Evolutionary conservation across 768 basidiomycete species (phyloP), one percentile per base, ranked within the genome.

Genomic region (Collybiopsis confluens): DNA sequence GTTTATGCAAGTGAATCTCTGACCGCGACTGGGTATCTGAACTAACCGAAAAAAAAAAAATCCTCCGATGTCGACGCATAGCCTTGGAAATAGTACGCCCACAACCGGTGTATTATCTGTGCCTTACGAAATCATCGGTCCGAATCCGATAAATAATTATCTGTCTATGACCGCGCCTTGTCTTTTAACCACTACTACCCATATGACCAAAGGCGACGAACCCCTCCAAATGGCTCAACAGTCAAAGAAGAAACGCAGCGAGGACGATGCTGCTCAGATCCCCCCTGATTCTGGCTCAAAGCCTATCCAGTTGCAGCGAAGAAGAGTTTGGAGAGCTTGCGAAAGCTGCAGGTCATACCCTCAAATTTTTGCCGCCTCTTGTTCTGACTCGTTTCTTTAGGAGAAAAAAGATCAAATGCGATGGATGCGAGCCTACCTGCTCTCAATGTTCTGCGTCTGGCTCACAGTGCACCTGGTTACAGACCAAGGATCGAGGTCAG

Each of bases 361-460:
- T n/a, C n/a, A n/a, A n/a, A n/a, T n/a, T 54, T 57, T 57, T 59
- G 58, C 52, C n/a, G 48, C 28, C 40, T 38, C 47, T 58, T 45
- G 55, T 44, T 51, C 54, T 54, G 52, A 52, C n/a, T 59, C 49
- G 52, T 52, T 18, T 54, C 40, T 48, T 30, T 67, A 91, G 91
- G 57, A 84, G 90, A 59, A 92, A 92, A 81, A 93, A 93, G 78
- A 92, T 93, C 66, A 93, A 93, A 68, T 93, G 91, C 69, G 91
- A 93, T 72, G 91, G 91, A 59, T 80, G 75, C 62, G 91, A 93
- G 65, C 91, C 91, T 11, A 87, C 85, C 10, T 93, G 91, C 61
- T 86, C 88, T 0, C 91, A 92, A 63, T 93, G 91, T 64, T 66
- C 80, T 16, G 72, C 81, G 40, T 86, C 89, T 6, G 83, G 82